Conservation (phyloP, 2,329 filamentous ascomycete genomes). For the Aspergillus clavatus region DNA sequence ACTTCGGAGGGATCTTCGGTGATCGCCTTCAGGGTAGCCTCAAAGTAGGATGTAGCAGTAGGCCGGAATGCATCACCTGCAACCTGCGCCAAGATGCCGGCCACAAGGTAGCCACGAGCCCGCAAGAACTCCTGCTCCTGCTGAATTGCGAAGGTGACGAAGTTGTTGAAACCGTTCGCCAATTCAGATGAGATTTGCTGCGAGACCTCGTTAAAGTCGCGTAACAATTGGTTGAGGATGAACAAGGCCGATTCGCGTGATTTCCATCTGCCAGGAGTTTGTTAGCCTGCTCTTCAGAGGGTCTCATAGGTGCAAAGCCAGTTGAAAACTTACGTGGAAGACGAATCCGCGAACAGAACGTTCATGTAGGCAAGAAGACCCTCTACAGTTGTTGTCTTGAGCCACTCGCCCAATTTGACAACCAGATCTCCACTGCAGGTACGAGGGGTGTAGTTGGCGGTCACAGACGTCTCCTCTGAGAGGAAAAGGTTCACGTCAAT, state of each 20-base stretch:
- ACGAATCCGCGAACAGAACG: slow-evolving; percentile 57
- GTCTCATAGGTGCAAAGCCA: background rate
- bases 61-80: slow-evolving; percentile 52
- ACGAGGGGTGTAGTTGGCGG: slow-evolving; percentile 90
- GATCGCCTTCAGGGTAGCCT: slow-evolving; percentile 67
- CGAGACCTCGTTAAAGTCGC: slow-evolving; percentile 74
- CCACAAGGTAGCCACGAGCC: slow-evolving; percentile 81
- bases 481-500: slow-evolving; percentile 94
- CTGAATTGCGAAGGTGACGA: slow-evolving; percentile 72
- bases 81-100: slow-evolving; percentile 70
- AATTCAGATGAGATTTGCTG: slow-evolving; percentile 66
- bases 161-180: slow-evolving; percentile 69
- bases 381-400: slow-evolving; percentile 69
- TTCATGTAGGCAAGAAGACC: slow-evolving; percentile 74
- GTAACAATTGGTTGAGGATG: slow-evolving; percentile 76
- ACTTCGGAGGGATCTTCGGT: slow-evolving; percentile 74
- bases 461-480: slow-evolving; percentile 90
- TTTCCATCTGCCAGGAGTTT: slow-evolving; percentile 50
- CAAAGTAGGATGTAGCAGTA: slow-evolving; percentile 40
- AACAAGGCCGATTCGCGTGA: slow-evolving; percentile 76
- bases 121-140: slow-evolving; percentile 70
- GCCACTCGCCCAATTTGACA: slow-evolving; percentile 90
- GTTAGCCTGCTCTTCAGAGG: slow-evolving; percentile 3
- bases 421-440: slow-evolving; percentile 88
- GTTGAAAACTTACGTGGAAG: slow-evolving; percentile 29